Conservation (phyloP, 768 basidiomycete genomes). For the Leccinum imitatum region DNA sequence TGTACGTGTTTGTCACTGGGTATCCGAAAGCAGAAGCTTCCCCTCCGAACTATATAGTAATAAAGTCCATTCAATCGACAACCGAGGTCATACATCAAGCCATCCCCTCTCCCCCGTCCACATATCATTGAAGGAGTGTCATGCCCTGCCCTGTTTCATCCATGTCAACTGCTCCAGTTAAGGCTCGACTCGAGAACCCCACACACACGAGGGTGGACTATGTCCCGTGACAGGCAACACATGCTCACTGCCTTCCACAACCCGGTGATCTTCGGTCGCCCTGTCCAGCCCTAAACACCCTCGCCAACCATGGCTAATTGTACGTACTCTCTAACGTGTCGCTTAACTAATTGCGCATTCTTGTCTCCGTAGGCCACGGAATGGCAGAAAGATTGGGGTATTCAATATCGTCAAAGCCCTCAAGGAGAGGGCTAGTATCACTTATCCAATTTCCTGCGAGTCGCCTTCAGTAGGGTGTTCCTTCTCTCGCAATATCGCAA, state of each 20-base stretch:
- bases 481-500: conserved; percentile 39
- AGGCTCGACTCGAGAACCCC: conserved; percentile 10
- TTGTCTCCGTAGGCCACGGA: conserved; percentile 40
- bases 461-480: conserved; percentile 46
- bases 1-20: conserved; percentile 9
- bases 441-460: conserved; percentile 43
- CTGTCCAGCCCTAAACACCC: conserved; percentile 71
- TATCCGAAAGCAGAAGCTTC: background rate
- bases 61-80: background rate
- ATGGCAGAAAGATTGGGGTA: conserved; percentile 50
- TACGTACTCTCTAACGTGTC: conserved; percentile 35
- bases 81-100: background rate
- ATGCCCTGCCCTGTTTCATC: conserved; percentile 21
- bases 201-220: conserved; percentile 18
- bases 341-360: conserved; percentile 1
- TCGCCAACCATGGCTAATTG: conserved; percentile 78
- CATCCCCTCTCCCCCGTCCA: background rate
- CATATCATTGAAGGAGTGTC: background rate
- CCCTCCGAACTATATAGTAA: background rate
- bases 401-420: conserved; percentile 43
- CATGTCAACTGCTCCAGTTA: conserved; percentile 4
- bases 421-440: conserved; percentile 44
- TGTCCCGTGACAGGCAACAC: conserved; percentile 46
- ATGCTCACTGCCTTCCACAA: conserved; percentile 47
- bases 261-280: conserved; percentile 57